Evolutionary conservation across 1,139 yeast genomes (phyloP).

Genomic region (Yamadazyma songkhlaensis): DNA sequence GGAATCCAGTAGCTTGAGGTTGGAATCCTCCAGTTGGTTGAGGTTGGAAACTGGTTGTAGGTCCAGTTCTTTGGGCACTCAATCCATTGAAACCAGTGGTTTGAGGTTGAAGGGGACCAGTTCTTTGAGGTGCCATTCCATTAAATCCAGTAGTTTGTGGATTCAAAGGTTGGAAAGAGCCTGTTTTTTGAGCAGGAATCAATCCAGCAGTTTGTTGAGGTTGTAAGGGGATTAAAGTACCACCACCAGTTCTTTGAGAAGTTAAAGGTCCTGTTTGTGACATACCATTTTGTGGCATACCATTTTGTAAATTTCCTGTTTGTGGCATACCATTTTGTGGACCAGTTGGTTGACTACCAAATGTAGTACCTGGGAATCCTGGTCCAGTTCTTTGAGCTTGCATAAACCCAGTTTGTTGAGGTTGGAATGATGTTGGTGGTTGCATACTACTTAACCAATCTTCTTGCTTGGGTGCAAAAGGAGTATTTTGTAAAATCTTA

Average conservation of each 20-base stretch:
- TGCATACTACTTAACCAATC: conserved; percentile 32
- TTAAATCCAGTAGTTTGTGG: conserved; percentile 24
- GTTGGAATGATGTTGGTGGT: conserved; percentile 26
- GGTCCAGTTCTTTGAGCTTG: conserved; percentile 5
- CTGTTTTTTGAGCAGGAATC: conserved; percentile 43
- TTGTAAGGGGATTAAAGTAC: conserved; percentile 42
- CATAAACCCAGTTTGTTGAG: conserved; percentile 27
- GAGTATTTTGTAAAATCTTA: conserved; percentile 43
- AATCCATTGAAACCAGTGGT: conserved; percentile 14
- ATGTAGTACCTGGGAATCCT: conserved; percentile 3
- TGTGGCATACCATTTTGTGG: too few relatives aligned
- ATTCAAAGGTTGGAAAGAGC: conserved; percentile 24
- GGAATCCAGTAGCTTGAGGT: conserved; percentile 40
- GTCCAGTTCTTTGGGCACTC: conserved; percentile 38
- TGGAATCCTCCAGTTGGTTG: conserved; percentile 36
- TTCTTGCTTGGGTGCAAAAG: conserved; percentile 34
- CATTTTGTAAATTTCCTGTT: too few relatives aligned
- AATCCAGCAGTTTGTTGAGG: conserved; percentile 50
- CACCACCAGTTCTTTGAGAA: conserved; percentile 45
- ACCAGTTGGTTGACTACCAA: neutral
- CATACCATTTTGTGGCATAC: too few relatives aligned
- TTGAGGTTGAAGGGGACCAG: conserved; percentile 21
- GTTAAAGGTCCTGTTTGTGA: too few relatives aligned
- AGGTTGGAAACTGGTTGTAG: conserved; percentile 34
- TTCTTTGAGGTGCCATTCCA: conserved; percentile 34